Evolutionary conservation across 371 early-diverging fungal species (phyloP), one percentile per base, ranked within the genome.

Genomic region (Zancudomyces culisetae): DNA sequence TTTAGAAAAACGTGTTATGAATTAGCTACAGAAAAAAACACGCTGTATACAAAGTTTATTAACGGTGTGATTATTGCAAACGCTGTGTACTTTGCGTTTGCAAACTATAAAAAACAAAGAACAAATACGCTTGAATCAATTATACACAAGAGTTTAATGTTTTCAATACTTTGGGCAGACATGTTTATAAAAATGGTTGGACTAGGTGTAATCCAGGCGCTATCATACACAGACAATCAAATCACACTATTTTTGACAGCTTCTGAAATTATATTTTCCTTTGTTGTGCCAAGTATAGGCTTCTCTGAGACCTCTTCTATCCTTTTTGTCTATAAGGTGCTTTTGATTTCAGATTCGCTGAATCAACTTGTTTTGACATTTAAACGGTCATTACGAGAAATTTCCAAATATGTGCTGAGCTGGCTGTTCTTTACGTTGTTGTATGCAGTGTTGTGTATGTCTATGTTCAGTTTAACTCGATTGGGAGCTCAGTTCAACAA

Each of bases 371-470:
- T 47, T 10, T 30, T 49, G 8, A 26, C 45, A 19, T 21, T 49
- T n/a, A 43, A 19, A 19, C 76, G 74, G 8, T 75, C 77, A 41
- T 64, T 77, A 1, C 69, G 70, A 49, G 76, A 75, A 20, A 80
- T 81, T 24, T 30, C 73, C 27, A 79, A 74, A 58, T 68, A 80
- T 35, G 70, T 79, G 50, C 75, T 73, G 1, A 78, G 79, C 0
- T 80, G 80, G 80, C 69, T 79, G 48, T 71, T 80, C 6, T 73
- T 80, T 20, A 62, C 79, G 59, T 65, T 72, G 1, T 73, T 78
- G 0, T 83, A 78, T 55, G 70, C 77, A 0, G 76, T 83, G 52
- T 73, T 80, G 72, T 80, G 78, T 60, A 72, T 76, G 68, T 78
- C 80, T 57, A 73, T 81, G 18, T 83, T 78, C 67, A 80, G 79